Conservation (phyloP, 345 rosid species). For the Physaria fendleri region DNA sequence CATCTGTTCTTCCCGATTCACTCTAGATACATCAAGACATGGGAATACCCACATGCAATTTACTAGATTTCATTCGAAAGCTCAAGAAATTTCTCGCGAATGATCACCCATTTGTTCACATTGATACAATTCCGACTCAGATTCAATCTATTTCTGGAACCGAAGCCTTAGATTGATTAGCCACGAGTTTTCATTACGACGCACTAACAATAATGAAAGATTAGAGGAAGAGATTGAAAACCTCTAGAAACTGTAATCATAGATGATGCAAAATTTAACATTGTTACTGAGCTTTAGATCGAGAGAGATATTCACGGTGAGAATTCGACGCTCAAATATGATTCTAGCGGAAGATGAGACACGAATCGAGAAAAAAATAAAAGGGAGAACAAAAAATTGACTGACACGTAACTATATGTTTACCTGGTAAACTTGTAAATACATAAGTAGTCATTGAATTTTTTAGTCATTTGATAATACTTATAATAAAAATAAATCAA, state of each 20-base stretch:
- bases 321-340: slow-evolving; percentile 15
- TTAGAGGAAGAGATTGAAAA: slow-evolving; percentile 37
- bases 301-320: slow-evolving; percentile 36
- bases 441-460: too few relatives aligned
- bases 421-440: too few relatives aligned
- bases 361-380: too few relatives aligned
- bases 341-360: too few relatives aligned
- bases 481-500: too few relatives aligned
- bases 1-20: too few relatives aligned
- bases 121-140: slow-evolving; percentile 21
- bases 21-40: too few relatives aligned
- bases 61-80: slow-evolving; percentile 37
- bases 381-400: too few relatives aligned
- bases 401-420: too few relatives aligned
- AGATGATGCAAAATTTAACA: slow-evolving; percentile 28
- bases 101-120: slow-evolving; percentile 47
- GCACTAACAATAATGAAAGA: slow-evolving; percentile 15
- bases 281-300: slow-evolving; percentile 31
- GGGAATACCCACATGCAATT: too few relatives aligned
- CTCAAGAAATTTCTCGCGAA: slow-evolving; percentile 40
- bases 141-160: slow-evolving; percentile 33
- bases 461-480: too few relatives aligned
- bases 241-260: slow-evolving; percentile 32
- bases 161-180: slow-evolving; percentile 67
- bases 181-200: slow-evolving; percentile 54